Evolutionary conservation across 2,329 filamentous ascomycete genomes (phyloP), one percentile per base, ranked within the genome.

Genomic region (Botrytis tulipae): DNA sequence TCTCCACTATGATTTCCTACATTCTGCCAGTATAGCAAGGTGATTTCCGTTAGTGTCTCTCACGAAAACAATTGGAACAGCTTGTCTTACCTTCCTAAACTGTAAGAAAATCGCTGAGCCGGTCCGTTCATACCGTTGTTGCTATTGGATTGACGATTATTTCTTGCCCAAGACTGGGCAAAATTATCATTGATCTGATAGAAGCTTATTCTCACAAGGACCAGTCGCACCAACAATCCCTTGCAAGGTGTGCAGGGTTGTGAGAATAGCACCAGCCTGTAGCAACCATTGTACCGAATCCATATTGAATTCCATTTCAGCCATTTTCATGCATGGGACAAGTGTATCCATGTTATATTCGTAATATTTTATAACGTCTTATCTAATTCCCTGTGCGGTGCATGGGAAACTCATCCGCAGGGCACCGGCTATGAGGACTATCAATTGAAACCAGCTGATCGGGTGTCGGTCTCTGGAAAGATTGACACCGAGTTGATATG

Each of bases 371-470:
- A 72, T 63, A 74, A 51, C 71, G 37, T 37, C 65, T 72, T 74
- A 62, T 60, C 73, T 73, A 71, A 69, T 72, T 72, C 69, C 48
- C 48, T 70, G 71, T 71, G 73, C 74, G 75, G 76, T 75, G 74
- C 68, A 70, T 77, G 73, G 70, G 74, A 74, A 76, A 59, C 77
- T 76, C 77, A 78, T 75, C 79, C 78, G 78, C 74, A 77, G 73
- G 76, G 75, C 66, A 71, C 77, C 74, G 76, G 76, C 54, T 78
- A 72, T 74, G 77, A 77, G 66, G 73, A 76, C 77, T 78, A 78
- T 78, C 74, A 78, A 70, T 73, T 76, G 65, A 68, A 76, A 74
- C 71, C 77, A 78, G 74, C 75, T 80, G 77, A 79, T 79, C 75
- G 71, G 72, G 40, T 14, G 29, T 68, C 51, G 62, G 71, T 68